phyloP scores from a whole-genome alignment of 257 asterid species.

The Nicotiana attenuata region DNA sequence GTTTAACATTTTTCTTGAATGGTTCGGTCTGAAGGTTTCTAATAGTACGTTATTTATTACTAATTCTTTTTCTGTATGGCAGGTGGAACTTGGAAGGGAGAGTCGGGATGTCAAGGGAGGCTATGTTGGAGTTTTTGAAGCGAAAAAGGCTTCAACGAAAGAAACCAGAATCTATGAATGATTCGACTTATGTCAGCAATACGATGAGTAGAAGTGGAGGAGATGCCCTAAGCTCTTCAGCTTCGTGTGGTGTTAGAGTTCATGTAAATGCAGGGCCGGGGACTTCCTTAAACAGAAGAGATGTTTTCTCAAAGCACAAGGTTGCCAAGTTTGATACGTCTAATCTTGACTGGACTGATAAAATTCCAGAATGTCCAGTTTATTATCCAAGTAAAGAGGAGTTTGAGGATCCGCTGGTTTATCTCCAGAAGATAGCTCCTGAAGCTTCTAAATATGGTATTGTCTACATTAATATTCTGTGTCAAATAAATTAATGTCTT shows the following conservation, averaged over 20 bases:
- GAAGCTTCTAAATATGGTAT: conserved; percentile 94
- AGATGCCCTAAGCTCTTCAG: conserved; percentile 64
- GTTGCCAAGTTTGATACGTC: conserved; percentile 62
- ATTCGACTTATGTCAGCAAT: conserved; percentile 33
- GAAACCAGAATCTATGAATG: conserved; percentile 48
- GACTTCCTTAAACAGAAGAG: conserved; percentile 39
- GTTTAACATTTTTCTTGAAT: not conserved
- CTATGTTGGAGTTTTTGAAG: conserved; percentile 76
- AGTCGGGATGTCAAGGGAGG: conserved; percentile 63
- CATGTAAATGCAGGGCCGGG: conserved; percentile 30
- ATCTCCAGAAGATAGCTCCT: conserved; percentile 89
- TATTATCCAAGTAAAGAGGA: conserved; percentile 79
- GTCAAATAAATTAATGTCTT: not conserved
- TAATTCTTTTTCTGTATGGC: conserved; percentile 11
- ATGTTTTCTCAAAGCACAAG: conserved; percentile 52
- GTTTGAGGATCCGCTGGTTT: conserved; percentile 84
- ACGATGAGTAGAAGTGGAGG: conserved; percentile 68
- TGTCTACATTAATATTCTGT: not conserved
- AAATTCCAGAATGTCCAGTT: conserved; percentile 83
- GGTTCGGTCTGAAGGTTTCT: conserved; percentile 9
- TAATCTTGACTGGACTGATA: conserved; percentile 74
- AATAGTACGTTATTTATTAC: not conserved
- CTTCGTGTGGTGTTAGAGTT: conserved; percentile 78
- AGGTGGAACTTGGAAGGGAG: conserved; percentile 71
- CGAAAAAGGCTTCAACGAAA: conserved; percentile 71